Base-by-base conservation (phyloP, 2,329 filamentous ascomycete species). In the Xylaria sp. region DNA sequence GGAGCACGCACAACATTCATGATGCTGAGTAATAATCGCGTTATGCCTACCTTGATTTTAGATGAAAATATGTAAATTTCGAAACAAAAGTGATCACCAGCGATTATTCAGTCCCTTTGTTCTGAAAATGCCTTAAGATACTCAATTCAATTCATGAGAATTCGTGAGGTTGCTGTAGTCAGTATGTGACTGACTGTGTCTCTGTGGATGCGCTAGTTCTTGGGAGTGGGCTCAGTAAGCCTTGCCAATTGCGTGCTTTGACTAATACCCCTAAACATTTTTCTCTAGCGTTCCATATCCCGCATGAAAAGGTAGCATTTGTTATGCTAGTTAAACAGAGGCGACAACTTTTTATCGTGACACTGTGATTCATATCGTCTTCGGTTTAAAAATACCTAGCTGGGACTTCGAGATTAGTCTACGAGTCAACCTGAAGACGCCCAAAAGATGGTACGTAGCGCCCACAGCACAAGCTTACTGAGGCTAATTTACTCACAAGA, bases 361-460 rank as follows among this genome's bases (percentile, higher is more conserved):
- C 4, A n/a, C 3, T 21, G 15, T 23, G 19, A 38, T 25, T n/a
- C 23, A 3, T 8, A 37, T 21, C 4, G n/a, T n/a, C n/a, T n/a
- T n/a, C n/a, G n/a, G n/a, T n/a, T n/a, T n/a, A n/a, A n/a, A 37
- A 12, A 23, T 11, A 21, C 17, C 12, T 37, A 15, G 17, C 4
- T 15, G 9, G 11, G 15, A 2, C 37, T 15, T 15, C 5, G 4
- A 45, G 19, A 4, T 37, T 4, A 8, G 4, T 12, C 2, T 15
- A 21, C 17, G 37, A 3, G 17, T 15, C 3, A 21, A 19, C n/a
- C 4, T 35, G 46, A 7, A 28, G 31, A 28, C 17, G 0, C 8
- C n/a, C 17, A 4, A 21, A 60, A 53, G 5, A 67, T 65, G 65
- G 62, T 67, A 51, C 21, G 42, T n/a, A 17, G 15, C 31, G 21